Evolutionary conservation across 768 basidiomycete genomes (phyloP), one percentile per base, ranked within the genome.

Genomic region (Lyophyllum semitale): DNA sequence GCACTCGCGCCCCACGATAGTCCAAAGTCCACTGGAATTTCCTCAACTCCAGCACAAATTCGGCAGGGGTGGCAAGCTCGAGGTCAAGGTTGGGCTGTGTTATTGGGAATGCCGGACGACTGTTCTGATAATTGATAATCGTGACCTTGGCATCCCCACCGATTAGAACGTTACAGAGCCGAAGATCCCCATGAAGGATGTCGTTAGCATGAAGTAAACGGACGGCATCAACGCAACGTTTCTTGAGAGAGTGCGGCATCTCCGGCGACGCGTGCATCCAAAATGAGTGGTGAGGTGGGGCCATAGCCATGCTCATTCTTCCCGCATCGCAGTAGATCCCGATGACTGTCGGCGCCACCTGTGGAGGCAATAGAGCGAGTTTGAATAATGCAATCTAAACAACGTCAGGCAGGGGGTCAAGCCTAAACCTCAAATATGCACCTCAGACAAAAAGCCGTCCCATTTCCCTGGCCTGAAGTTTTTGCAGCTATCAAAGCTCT

Each of bases 191-290:
- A 43, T 83, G 82, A 29, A 76, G 71, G 43, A 84, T 74, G 1
- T 80, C 80, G 15, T 66, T 70, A 2, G 70, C 68, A 60, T 84
- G 82, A 11, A 84, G 64, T 57, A 77, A 73, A 51, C 74, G 67
- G 57, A 80, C 81, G 9, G 84, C 80, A 3, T 73, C 72, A 9
- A 88, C 65, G 53, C 81, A 78, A 29, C 71, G 72, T 52, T 78
- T 72, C 66, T 87, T 87, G 50, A 85, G 67, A 11, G 74, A 60
- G 18, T 70, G 59, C 3, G 85, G 83, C 84, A 88, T 87, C 40
- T 73, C 76, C 2, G 77, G 66, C 4, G 77, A 81, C 13, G 87
- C 82, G 58, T 85, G 79, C 56, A 84, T 76, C 84, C 86, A 87
- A 65, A 85, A 83, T 7, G 75, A 73, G 15, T 68, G 71, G 59